phyloP scores from a whole-genome alignment of 768 basidiomycete genomes.

The Trametes cingulata region DNA sequence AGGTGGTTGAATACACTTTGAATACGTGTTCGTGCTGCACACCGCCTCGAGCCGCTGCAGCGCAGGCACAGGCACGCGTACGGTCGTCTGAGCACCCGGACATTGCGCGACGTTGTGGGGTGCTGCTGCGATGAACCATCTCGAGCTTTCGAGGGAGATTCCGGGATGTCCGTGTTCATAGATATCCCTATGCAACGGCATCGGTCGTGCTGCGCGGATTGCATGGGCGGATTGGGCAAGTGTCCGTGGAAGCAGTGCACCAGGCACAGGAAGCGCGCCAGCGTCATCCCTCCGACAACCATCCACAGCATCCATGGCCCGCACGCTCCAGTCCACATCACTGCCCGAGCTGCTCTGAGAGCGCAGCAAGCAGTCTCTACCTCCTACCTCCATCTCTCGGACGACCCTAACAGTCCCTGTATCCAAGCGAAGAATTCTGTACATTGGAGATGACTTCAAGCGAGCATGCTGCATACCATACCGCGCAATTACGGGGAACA shows the following conservation, averaged over 20 bases:
- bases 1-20: neutral
- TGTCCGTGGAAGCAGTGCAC: neutral
- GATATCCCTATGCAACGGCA: too few species aligned
- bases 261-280: neutral
- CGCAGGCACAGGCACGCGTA: too few species aligned
- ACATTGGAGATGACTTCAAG: neutral
- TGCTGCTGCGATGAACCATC: too few species aligned
- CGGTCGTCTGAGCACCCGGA: too few species aligned
- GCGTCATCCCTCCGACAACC: conserved; percentile 10
- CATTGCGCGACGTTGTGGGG: too few species aligned
- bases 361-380: neutral
- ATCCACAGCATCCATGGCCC: neutral
- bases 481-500: conserved; percentile 7
- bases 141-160: too few species aligned
- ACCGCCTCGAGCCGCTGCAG: neutral
- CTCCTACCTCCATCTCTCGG: neutral
- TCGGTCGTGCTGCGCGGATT: too few species aligned
- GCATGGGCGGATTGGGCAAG: neutral
- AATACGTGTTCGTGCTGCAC: too few species aligned
- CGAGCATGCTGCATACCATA: neutral
- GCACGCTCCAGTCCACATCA: neutral
- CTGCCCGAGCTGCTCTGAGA: neutral
- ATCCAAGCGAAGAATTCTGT: neutral
- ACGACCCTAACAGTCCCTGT: too few species aligned
- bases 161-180: too few species aligned